Percentiles rank a stretch among this genome's conserved stretches.
Conservation (phyloP, 345 rosid species). For the Aquilaria yunnanensis region DNA sequence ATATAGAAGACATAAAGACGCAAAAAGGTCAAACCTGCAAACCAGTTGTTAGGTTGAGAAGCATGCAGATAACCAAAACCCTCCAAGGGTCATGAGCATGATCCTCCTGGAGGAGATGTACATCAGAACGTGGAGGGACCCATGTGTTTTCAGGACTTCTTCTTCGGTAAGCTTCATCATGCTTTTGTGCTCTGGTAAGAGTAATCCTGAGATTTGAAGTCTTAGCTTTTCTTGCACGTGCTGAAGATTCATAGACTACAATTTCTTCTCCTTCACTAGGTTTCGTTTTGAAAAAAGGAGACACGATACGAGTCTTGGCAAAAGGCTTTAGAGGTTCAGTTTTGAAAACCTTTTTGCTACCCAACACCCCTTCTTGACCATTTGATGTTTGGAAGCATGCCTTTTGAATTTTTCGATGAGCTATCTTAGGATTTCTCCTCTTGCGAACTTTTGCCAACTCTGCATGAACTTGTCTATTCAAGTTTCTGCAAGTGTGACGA, state of each 20-base stretch:
- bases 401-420: too few relatives aligned
- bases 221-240: slow-evolving; percentile 6
- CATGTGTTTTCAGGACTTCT: slow-evolving; percentile 38
- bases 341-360: background rate
- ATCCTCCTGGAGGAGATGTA: slow-evolving; percentile 51
- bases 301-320: slow-evolving; percentile 9
- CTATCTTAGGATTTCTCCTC: too few relatives aligned
- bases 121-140: slow-evolving; percentile 48
- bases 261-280: background rate
- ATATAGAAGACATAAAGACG: background rate
- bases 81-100: slow-evolving; percentile 65
- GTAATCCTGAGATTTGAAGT: slow-evolving; percentile 16
- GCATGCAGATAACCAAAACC: slow-evolving; percentile 65
- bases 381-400: background rate
- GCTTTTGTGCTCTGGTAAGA: slow-evolving; percentile 32
- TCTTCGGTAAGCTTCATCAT: slow-evolving; percentile 50
- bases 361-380: slow-evolving; percentile 3
- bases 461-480: too few relatives aligned
- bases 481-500: too few relatives aligned
- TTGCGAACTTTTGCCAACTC: too few relatives aligned
- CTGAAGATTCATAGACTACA: slow-evolving; percentile 3
- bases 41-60: slow-evolving; percentile 61
- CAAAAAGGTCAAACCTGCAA: slow-evolving; percentile 33
- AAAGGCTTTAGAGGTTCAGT: slow-evolving; percentile 9
- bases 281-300: slow-evolving; percentile 28